phyloP scores from a whole-genome alignment of 2,329 filamentous ascomycete species.

The Sarocladium oryzae region DNA sequence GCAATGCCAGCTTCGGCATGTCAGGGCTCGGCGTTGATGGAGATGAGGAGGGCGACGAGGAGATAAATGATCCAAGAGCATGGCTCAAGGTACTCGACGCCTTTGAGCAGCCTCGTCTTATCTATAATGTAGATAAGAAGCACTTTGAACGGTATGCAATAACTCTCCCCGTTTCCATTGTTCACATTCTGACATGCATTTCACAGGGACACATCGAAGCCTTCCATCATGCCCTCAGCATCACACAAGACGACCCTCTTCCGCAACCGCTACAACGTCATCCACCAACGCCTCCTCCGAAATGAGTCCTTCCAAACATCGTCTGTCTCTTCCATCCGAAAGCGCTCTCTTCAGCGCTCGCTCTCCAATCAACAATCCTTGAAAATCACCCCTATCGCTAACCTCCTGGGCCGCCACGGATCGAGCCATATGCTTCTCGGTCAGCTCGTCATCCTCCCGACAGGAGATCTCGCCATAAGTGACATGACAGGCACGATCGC shows the following conservation, averaged over 20 bases:
- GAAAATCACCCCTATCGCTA: conserved; percentile 80
- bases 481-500: conserved; percentile 85
- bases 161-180: background rate
- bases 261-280: conserved; percentile 83
- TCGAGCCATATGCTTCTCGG: conserved; percentile 82
- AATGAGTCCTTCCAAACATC: conserved; percentile 91
- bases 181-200: conserved; percentile 14
- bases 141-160: conserved; percentile 72
- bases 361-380: conserved; percentile 62
- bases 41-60: conserved; percentile 51
- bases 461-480: conserved; percentile 73
- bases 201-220: conserved; percentile 51
- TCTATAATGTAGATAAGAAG: conserved; percentile 75
- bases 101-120: conserved; percentile 74
- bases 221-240: conserved; percentile 68
- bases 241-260: conserved; percentile 81
- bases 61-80: conserved; percentile 61
- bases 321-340: conserved; percentile 56
- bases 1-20: conserved; percentile 59
- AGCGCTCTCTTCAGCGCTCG: conserved; percentile 49
- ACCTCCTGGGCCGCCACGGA: conserved; percentile 70
- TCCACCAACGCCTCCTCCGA: conserved; percentile 84
- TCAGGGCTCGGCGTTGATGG: conserved; percentile 46
- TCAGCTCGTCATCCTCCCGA: conserved; percentile 72
- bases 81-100: conserved; percentile 83